Base-by-base conservation (phyloP, 192 early-diverging fungal genomes). In the Funneliformis mosseae region DNA sequence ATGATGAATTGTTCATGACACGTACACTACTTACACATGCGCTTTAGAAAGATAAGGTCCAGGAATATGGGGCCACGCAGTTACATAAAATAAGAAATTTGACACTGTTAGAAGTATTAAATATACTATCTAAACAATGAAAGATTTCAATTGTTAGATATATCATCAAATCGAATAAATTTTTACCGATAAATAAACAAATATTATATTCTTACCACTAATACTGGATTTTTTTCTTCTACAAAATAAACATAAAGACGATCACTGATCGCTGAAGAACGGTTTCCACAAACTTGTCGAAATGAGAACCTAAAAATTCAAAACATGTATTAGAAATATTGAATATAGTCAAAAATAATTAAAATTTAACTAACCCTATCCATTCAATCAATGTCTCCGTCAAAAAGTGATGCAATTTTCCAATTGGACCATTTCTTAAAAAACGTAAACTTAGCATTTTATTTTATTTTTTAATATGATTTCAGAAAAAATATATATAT, bases 61-160 rank as follows among this genome's bases (percentile, higher is more conserved):
- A 21, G 85, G 85, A 6, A 86, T 74, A 75, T 84, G 76, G 6
- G 75, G 79, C 75, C 79, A 81, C 62, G 79, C 83, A 39, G 46
- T 55, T 14, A 74, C 63, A 27, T 76, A 80, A 48, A 84, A 86
- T 39, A 48, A 14, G 27, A 41, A 48, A 71, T 84, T 63, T 6
- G 83, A 78, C 8, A 55, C 78, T 55, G 71, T 60, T 23, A 84
- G 33, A 25, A 86, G 60, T 16, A 62, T 7, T 43, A 84, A 42
- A 68, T 82, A 86, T 12, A 86, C 74, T 25, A 83, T 77, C 85
- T 86, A 73, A 21, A 48, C n/a, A 62, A 41, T 16, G 75, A 25
- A 38, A 67, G 6, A 0, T 0, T 27, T 67, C 16, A 28, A 1
- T 67, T 38, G 12, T 33, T 12, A 27, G 11, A 27, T 33, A 27